Evolutionary conservation across 192 early-diverging fungal genomes (phyloP).

Genomic region (Spizellomyces punctatus): DNA sequence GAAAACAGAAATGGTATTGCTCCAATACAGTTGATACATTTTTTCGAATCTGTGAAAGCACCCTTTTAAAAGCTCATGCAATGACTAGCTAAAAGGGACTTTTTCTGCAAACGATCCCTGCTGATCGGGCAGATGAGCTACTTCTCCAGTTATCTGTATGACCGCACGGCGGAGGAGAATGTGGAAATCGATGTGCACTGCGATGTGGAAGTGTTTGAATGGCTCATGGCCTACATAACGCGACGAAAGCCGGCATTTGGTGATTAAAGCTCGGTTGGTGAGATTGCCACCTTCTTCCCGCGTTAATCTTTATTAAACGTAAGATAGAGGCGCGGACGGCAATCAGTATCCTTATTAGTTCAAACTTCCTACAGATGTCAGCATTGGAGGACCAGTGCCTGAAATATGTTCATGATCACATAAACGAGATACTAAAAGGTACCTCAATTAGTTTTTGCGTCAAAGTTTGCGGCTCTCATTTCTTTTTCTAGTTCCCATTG

Average conservation of each 20-base stretch:
- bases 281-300: not conserved
- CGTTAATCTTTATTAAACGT: not conserved
- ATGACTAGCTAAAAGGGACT: slow-evolving; percentile 49
- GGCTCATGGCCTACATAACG: slow-evolving; percentile 52
- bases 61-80: not conserved
- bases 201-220: slow-evolving; percentile 62
- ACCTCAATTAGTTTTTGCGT: not conserved
- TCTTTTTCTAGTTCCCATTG: slow-evolving; percentile 43
- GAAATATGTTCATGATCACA: slow-evolving; percentile 49
- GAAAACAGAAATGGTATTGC: slow-evolving; percentile 49
- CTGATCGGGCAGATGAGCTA: slow-evolving; percentile 56
- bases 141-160: slow-evolving; percentile 42
- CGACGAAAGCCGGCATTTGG: slow-evolving; percentile 41
- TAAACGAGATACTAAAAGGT: slow-evolving; percentile 53
- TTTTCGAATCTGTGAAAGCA: not conserved
- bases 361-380: slow-evolving; percentile 57
- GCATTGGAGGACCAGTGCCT: slow-evolving; percentile 48
- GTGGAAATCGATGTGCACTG: slow-evolving; percentile 61
- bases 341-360: slow-evolving; percentile 53
- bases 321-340: slow-evolving; percentile 46
- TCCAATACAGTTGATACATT: not conserved
- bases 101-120: slow-evolving; percentile 48
- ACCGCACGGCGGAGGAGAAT: slow-evolving; percentile 24
- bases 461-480: no score
- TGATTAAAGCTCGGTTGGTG: slow-evolving; percentile 9